phyloP scores from a whole-genome alignment of 768 basidiomycete species.

The Termitomyces sp. region DNA sequence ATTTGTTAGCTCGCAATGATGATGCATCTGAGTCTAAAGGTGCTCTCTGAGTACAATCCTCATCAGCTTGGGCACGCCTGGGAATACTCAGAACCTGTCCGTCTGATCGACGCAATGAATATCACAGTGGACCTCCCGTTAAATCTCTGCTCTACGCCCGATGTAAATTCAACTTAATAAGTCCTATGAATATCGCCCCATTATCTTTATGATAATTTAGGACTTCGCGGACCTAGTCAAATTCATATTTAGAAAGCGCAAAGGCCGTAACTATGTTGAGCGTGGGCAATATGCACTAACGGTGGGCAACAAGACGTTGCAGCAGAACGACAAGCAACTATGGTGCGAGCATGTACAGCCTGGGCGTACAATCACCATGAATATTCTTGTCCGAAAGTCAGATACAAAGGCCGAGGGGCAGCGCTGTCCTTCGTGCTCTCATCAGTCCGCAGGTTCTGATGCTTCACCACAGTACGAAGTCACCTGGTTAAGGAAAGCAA shows the following conservation, averaged over 20 bases:
- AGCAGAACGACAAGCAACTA: neutral
- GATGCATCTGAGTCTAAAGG: neutral
- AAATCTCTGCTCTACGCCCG: conserved; percentile 5
- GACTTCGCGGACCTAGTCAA: conserved; percentile 10
- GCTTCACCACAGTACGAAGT: neutral
- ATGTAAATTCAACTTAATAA: neutral
- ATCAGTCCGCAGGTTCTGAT: neutral
- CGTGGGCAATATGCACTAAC: conserved; percentile 3
- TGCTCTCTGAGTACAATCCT: neutral
- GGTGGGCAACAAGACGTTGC: neutral
- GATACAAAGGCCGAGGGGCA: neutral
- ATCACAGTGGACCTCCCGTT: conserved; percentile 1
- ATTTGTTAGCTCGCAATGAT: conserved; percentile 1
- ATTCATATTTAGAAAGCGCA: conserved; percentile 5
- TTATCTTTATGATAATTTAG: neutral
- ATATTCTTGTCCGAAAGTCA: neutral
- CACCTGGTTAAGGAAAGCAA: neutral
- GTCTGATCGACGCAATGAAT: conserved; percentile 11
- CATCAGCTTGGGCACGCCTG: conserved; percentile 5
- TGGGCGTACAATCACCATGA: conserved; percentile 5
- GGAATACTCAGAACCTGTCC: conserved; percentile 2
- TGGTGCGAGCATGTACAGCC: conserved; percentile 1
- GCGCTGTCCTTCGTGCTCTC: conserved; percentile 5
- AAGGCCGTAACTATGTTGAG: conserved; percentile 3
- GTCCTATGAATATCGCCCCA: neutral